Conservation (phyloP, 495 filamentous ascomycete genomes). For the Beverwykella pulmonaria region DNA sequence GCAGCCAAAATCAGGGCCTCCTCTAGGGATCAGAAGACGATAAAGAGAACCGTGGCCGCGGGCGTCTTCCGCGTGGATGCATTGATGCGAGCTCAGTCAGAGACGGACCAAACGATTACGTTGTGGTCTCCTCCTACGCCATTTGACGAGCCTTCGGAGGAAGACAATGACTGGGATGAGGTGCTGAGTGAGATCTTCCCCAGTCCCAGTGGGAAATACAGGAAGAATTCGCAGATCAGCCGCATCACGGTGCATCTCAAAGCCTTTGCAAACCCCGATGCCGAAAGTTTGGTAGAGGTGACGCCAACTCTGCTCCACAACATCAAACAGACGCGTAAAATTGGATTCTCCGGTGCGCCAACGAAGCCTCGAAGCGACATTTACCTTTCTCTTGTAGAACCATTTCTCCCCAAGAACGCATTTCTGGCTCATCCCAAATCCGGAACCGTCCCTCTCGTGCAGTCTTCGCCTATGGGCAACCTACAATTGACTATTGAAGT, state of each 20-base stretch:
- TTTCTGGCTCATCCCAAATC: constrained; percentile 77
- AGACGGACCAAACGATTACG: constrained; percentile 73
- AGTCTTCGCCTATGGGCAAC: constrained; percentile 64
- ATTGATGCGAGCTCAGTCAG: constrained; percentile 73
- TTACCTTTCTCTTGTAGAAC: constrained; percentile 81
- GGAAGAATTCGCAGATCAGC: constrained; percentile 69
- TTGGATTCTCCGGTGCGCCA: constrained; percentile 94
- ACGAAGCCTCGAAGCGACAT: constrained; percentile 88
- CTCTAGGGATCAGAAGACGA: constrained; percentile 44
- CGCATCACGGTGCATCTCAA: constrained; percentile 75
- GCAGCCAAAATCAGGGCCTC: constrained; percentile 51
- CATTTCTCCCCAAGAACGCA: constrained; percentile 72
- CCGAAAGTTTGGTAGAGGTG: constrained; percentile 74
- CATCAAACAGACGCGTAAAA: constrained; percentile 76
- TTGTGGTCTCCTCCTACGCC: constrained; percentile 70
- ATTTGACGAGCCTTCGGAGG: constrained; percentile 52
- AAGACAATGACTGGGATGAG: constrained; percentile 68
- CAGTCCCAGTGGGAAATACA: constrained; percentile 70
- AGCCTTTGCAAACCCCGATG: constrained; percentile 73
- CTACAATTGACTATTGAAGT: constrained; percentile 91
- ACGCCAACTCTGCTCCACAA: constrained; percentile 88
- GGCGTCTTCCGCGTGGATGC: constrained; percentile 79
- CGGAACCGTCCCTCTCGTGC: constrained; percentile 70
- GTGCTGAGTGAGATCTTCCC: constrained; percentile 73
- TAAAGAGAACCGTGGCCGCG: constrained; percentile 73